Evolutionary conservation across 2,329 filamentous ascomycete species (phyloP), one percentile per base, ranked within the genome.

Genomic region (Epichloe brachyelytri): DNA sequence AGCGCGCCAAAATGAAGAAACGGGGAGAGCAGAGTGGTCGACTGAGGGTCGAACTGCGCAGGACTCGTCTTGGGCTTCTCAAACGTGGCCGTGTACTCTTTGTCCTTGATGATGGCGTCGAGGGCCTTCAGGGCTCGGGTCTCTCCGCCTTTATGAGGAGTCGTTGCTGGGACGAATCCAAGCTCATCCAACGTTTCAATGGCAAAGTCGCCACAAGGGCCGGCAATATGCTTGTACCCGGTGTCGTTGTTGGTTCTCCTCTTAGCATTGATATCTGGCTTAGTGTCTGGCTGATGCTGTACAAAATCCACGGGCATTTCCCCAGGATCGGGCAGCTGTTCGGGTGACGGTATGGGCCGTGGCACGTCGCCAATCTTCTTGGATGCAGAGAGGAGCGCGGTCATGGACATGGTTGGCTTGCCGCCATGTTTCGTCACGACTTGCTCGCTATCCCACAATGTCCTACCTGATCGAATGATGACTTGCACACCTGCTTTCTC

Each of bases 41-140:
- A 77, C 60, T 84, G 83, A 0, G 85, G 85, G 38, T 80, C 75
- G 57, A 89, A 88, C 3, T 78, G 82, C 2, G 86, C 84, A 0
- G 86, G 86, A 37, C 81, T 86, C 0, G 85, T 88, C 52, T 82
- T 80, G 1, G 86, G 85, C 63, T 90, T 90, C 60, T 82, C 77
- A 59, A 90, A 90, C 0, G 80, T 87, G 1, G 82, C 83, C 0
- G 80, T 81, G 62, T 87, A 89, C 49, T 78, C 72, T 53, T 78
- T 73, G 54, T 88, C 69, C 2, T 72, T 67, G 53, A 86, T 74
- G 34, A 86, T 78, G 3, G 74, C 66, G 8, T 76, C 70, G 1
- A 90, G 73, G 33, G 69, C 69, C 54, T 73, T 62, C 3, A 89
- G 66, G 0, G 84, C 84, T 1, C 76, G 59, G 1, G 72, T 80